Percentiles rank a stretch among this genome's conserved stretches.
phyloP scores from a whole-genome alignment of 768 basidiomycete genomes.

The Lentinula detonsa region DNA sequence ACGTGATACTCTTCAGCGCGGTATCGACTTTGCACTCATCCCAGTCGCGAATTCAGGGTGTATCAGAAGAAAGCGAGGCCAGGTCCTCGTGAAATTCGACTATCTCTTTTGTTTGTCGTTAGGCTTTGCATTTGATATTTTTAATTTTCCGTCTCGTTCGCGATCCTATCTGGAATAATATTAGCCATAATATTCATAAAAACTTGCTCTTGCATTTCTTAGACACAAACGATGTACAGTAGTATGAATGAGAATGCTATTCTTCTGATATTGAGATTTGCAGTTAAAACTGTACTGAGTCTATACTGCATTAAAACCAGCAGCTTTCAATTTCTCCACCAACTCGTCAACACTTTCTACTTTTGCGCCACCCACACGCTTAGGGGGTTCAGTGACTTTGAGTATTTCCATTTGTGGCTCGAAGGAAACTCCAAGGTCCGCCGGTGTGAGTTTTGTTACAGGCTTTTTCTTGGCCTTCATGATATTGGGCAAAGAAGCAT shows the following conservation, averaged over 20 bases:
- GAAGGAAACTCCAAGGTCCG: constrained; percentile 80
- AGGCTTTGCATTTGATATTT: not conserved
- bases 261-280: not conserved
- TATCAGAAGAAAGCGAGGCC: not conserved
- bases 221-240: too few relatives aligned
- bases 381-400: constrained; percentile 85
- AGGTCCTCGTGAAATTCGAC: not conserved
- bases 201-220: too few relatives aligned
- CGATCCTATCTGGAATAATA: not conserved
- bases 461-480: constrained; percentile 99
- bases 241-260: too few relatives aligned
- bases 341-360: constrained; percentile 89
- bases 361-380: constrained; percentile 89
- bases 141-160: not conserved
- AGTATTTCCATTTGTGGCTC: constrained; percentile 79
- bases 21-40: not conserved
- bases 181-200: too few relatives aligned
- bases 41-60: not conserved
- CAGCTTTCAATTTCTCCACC: constrained; percentile 83
- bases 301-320: constrained; percentile 49
- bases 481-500: constrained; percentile 94
- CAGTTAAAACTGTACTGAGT: not conserved
- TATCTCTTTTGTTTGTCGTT: not conserved
- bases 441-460: constrained; percentile 72
- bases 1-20: constrained; percentile 11